Evolutionary conservation across 1,139 yeast species (phyloP), one percentile per base, ranked within the genome.

Genomic region (Yamadazyma blattariae): DNA sequence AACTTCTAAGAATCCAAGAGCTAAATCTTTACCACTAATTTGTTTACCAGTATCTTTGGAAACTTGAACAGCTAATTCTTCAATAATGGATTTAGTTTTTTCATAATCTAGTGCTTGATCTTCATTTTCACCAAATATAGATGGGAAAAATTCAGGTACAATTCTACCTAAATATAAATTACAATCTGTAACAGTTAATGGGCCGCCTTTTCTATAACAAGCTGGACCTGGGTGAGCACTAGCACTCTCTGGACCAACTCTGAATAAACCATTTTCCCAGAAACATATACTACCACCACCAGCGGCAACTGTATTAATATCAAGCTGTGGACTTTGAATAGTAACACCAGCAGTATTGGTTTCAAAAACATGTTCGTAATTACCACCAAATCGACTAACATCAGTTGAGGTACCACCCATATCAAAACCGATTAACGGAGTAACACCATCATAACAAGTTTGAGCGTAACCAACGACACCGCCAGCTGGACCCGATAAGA

Each of bases 331-430:
- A 18, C 77, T 72, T 37, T 74, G 76, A 34, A 74, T 67, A 6
- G 73, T 67, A 22, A 74, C 73, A 16, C 77, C 76, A 8, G 79
- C 79, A 1, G 77, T 73, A 7, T 70, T 60, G 10, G 75, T 71
- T 45, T 74, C 78, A 46, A 74, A 74, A 13, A 70, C 68, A 35
- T 69, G 74, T 42, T 74, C 79, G 27, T 64, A 59, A n/a, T 55
- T 50, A 11, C 79, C 79, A 34, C 40, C 54, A 47, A 45, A 51
- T 39, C 66, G 70, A 3, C 77, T 70, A 3, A 75, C 81, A 50
- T 75, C 81, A 1, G 81, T 75, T 1, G 79, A 73, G 5, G 81
- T 74, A 25, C 81, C 81, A 16, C 81, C 81, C 80, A 74, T 75
- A 52, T 74, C 81, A 43, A 75, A 75, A 0, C 81, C 81, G 25